A percentile compares a stretch with the other conserved stretches of the same genome.
These are phyloP conservation scores for Chlorella sp. DNA, from an alignment of 139 green algal genomes.

Conservation along the genomic window DNA sequence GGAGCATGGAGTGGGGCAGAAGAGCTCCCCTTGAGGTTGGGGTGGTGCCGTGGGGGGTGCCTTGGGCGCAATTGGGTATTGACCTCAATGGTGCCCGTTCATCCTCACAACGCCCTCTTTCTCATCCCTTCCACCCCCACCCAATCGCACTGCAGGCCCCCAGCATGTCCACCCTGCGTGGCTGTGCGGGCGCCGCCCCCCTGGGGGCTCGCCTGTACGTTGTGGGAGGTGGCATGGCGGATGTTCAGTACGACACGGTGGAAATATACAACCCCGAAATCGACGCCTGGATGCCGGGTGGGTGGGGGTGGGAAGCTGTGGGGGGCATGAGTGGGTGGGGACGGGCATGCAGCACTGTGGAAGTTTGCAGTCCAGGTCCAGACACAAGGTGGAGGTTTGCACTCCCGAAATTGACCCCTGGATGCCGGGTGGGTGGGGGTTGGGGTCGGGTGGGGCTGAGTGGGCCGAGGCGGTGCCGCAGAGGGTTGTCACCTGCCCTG, in stretches of 20 bases:
- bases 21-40: too few species aligned
- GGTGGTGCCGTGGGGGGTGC: too few species aligned
- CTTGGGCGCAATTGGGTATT: too few species aligned
- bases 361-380: too few species aligned
- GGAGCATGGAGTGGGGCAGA: too few species aligned
- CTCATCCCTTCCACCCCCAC: not conserved
- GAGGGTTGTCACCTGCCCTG: not conserved
- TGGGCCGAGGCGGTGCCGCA: not conserved
- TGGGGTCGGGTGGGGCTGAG: not conserved
- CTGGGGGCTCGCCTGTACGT: constrained; percentile 52
- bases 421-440: not conserved
- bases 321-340: too few species aligned
- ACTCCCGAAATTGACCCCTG: not conserved
- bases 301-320: too few species aligned
- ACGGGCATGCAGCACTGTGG: too few species aligned
- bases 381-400: too few species aligned
- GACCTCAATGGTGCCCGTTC: not conserved
- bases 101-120: not conserved
- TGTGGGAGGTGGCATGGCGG: constrained; percentile 45
- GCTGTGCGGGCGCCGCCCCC: constrained; percentile 38
- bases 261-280: constrained; percentile 47
- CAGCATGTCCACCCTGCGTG: constrained; percentile 44
- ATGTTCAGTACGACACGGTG: constrained; percentile 35
- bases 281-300: constrained; percentile 44
- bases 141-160: constrained; percentile 21